Base-by-base conservation (phyloP, 2,329 filamentous ascomycete species). In the Zasmidium angulare region DNA sequence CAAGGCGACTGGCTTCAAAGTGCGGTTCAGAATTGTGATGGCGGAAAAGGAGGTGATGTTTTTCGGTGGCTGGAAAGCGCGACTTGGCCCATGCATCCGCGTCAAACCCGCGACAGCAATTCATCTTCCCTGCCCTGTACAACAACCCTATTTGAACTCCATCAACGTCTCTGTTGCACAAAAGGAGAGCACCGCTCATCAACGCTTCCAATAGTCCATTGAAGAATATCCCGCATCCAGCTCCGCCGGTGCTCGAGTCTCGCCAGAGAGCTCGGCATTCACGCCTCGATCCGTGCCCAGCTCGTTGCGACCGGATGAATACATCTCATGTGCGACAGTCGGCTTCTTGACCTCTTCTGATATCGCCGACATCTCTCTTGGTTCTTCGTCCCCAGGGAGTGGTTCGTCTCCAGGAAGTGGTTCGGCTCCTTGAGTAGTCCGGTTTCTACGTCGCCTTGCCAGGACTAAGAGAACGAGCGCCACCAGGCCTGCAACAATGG, bases 391-490 rank as follows among this genome's bases (percentile, higher is more conserved):
- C 26, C 19, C 46, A n/a, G n/a, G n/a, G 46, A 22, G 9, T 11
- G 6, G 46, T 49, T 7, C 46, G 9, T 19, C 17, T 7, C 20
- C 46, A 21, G n/a, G n/a, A n/a, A 22, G 4, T 24, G 10, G 9
- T 49, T 49, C 20, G 9, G 20, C 46, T 19, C 9, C 46, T 49
- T 11, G 23, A 19, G 20, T 17, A 49, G 6, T 29, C 11, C 26
- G 26, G 26, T 49, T 22, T 10, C n/a, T n/a, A n/a, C 56, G 43
- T 26, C 50, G 43, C 2, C 50, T 48, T 4, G 53, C 48, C 7
- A 60, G 43, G 2, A 53, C n/a, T 50, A 61, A 58, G 46, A 51
- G 52, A 23, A 61, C 22, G 2, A 58, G 22, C 4, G 50, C 50
- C 12, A 47, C 46, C 14, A 58, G 29, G 1, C 57, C 46, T 6